Evolutionary conservation across 306 rosid species (phyloP), one percentile per base, ranked within the genome.

Genomic region (Citrullus amarus): DNA sequence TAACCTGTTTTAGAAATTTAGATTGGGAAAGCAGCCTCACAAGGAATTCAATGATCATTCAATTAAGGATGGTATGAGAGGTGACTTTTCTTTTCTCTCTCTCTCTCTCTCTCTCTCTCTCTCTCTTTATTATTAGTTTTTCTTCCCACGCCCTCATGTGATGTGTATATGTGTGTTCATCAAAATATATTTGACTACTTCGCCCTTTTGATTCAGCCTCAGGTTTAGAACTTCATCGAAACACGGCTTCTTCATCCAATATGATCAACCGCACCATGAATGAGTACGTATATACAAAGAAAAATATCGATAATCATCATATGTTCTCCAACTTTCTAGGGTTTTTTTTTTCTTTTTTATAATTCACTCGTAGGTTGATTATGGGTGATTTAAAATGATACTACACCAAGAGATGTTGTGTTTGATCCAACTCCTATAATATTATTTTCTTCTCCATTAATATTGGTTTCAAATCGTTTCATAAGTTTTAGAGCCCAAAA

Each of bases 1-100:
- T 44, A 79, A 78, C 81, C 79, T 73, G 38, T 79, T 77, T 77
- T 79, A 95, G 99, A 95, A 95, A 86, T 95, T 92, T 76, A 92
- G 99, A 93, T 97, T 95, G 66, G 99, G 99, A 15, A 95, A 95
- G 93, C 99, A 95, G 77, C 99, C 99, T 85, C 99, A 95, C 89
- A 95, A 95, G 88, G 99, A 95, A 82, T 95, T 91, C 90, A 90
- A 86, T 84, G 99, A 95, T 80, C 99, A 95, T 81, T 87, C 99
- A 12, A 86, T 95, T 51, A 95, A 95, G 93, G 96, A 92, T 87
- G 93, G 96, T 84, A 88, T 90, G 91, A 89, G 97, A 94, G 91
- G 85, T 44, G 32, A 70, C 55, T 90, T 88, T 76, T 50, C 25
- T 63, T 53, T 9, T 72, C 10, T 51, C 51, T 53, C 57, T 53